These are phyloP conservation scores for Herpetomonas tarakana DNA, from an alignment of 208 protist species.

Conservation along the genomic window DNA sequence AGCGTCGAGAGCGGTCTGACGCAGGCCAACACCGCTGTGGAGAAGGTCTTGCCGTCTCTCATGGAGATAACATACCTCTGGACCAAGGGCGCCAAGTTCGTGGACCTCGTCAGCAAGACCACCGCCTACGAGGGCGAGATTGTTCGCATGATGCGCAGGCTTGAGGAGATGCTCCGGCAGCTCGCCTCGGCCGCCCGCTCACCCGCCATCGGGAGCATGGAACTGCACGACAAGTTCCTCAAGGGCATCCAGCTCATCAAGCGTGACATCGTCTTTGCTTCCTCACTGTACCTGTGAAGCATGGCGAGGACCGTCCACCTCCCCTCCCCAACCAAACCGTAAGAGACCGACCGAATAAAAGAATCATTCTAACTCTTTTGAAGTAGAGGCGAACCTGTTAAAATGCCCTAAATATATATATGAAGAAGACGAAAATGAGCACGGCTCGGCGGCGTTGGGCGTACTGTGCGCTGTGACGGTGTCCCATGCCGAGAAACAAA, in stretches of 20 bases:
- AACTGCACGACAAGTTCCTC: conserved; percentile 98
- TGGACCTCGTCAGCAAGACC: conserved; percentile 97
- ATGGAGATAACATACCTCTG: conserved; percentile 97
- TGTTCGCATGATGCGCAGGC: conserved; percentile 96
- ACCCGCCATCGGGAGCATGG: conserved; percentile 97
- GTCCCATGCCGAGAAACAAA: no score
- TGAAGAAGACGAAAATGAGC: conserved; percentile 1
- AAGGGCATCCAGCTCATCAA: conserved; percentile 96
- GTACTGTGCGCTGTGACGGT: no score
- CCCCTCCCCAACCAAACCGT: not conserved
- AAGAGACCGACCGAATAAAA: no score
- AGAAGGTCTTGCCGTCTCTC: conserved; percentile 94
- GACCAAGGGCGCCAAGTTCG: conserved; percentile 97
- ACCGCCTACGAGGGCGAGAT: conserved; percentile 98
- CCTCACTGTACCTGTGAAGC: conserved; percentile 96
- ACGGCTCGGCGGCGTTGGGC: no score
- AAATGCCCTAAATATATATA: not conserved
- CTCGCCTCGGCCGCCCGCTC: conserved; percentile 96
- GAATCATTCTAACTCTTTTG: no score
- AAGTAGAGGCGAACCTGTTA: not conserved
- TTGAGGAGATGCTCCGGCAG: conserved; percentile 99
- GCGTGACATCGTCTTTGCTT: conserved; percentile 99
- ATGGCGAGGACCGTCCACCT: not conserved
- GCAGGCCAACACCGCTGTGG: conserved; percentile 90
- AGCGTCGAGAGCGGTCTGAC: conserved; percentile 92